Conservation (phyloP, 306 rosid species). For the Dalbergia cultrata region DNA sequence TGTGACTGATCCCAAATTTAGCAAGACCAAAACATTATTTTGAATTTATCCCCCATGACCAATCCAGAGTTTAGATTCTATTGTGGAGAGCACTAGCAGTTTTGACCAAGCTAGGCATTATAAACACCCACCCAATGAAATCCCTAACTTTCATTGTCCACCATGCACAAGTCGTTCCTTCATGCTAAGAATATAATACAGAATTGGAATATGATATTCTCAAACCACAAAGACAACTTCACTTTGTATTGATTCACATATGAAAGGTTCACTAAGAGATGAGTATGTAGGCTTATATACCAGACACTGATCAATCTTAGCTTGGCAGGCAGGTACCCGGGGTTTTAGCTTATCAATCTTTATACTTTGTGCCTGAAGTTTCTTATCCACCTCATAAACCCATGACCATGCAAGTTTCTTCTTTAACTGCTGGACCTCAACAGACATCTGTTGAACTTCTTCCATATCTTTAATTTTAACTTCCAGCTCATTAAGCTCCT, state of each 20-base stretch:
- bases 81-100: constrained; percentile 2
- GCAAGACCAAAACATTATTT: background rate
- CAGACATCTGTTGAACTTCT: constrained; percentile 82
- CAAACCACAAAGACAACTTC: constrained; percentile 20
- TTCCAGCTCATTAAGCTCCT: constrained; percentile 76
- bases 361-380: constrained; percentile 60
- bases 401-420: constrained; percentile 97
- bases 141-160: constrained; percentile 32
- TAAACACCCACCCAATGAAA: constrained; percentile 23
- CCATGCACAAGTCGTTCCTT: background rate
- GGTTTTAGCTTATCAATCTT: constrained; percentile 70
- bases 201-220: constrained; percentile 18
- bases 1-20: background rate
- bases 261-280: constrained; percentile 19
- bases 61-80: background rate
- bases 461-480: constrained; percentile 82
- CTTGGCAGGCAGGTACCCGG: constrained; percentile 82
- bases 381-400: constrained; percentile 83
- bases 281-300: constrained; percentile 51
- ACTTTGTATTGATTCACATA: background rate
- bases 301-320: constrained; percentile 69
- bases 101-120: constrained; percentile 16
- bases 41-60: background rate
- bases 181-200: constrained; percentile 13
- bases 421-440: constrained; percentile 71